These are phyloP conservation scores for Albizia julibrissin DNA, from an alignment of 306 rosid species.

Conservation along the genomic window DNA sequence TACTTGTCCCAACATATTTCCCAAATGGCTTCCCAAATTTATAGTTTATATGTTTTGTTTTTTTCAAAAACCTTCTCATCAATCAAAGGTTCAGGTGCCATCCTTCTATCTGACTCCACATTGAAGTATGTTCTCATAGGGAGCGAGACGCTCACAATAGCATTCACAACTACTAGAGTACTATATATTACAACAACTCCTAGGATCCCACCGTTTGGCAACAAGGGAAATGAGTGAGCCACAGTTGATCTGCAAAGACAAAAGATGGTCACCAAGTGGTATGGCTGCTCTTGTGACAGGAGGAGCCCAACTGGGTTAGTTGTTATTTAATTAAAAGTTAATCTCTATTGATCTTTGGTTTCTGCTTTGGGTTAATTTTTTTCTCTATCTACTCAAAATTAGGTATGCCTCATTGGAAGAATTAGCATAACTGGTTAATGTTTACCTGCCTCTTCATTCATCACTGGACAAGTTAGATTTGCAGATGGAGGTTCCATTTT, in stretches of 20 bases:
- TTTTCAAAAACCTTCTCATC: too few species aligned
- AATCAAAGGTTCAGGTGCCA: too few species aligned
- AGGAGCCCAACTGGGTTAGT: background rate
- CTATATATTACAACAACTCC: background rate
- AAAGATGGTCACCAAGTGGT: background rate
- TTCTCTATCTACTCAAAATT: background rate
- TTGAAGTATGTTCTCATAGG: too few species aligned
- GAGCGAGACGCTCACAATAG: too few species aligned
- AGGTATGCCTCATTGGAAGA: slow-evolving; percentile 11
- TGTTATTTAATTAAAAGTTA: too few species aligned
- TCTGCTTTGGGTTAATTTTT: too few species aligned
- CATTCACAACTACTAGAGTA: too few species aligned
- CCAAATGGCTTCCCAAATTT: too few species aligned
- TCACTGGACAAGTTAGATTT: background rate
- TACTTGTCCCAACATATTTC: too few species aligned
- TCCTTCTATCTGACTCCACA: too few species aligned
- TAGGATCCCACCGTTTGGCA: background rate
- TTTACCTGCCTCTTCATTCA: background rate
- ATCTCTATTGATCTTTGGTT: too few species aligned
- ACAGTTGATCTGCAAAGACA: background rate
- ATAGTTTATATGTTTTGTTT: too few species aligned
- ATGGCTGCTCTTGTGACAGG: background rate
- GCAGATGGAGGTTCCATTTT: background rate
- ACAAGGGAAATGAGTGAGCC: background rate
- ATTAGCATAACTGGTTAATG: background rate